Base-by-base conservation (phyloP, 2,329 filamentous ascomycete species). In the Hypoxylon sp. region DNA sequence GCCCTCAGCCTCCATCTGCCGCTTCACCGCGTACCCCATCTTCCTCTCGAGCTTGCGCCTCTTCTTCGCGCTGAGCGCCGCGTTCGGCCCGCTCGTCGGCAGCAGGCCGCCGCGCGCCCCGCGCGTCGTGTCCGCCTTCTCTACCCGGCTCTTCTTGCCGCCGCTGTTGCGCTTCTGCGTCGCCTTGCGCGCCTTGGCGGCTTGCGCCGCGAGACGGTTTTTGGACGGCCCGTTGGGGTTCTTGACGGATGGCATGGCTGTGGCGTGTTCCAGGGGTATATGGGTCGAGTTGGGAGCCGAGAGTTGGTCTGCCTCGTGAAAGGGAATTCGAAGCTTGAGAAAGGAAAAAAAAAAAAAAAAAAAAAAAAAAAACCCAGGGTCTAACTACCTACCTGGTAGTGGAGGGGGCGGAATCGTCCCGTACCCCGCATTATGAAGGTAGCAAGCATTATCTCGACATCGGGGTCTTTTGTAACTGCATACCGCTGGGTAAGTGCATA, bases 221-320 rank as follows among this genome's bases (percentile, higher is more conserved):
- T 82, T 82, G 55, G 83, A 86, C 8, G 80, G 79, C 48, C 79
- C 80, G 80, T 87, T 87, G 72, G 85, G 85, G 77, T 86, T 88
- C 68, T 84, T 83, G 70, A 85, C 81, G 49, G 84, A 87, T 15
- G 82, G 80, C 84, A 67, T 67, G 51, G 32, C 13, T 6, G 37
- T n/a, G 13, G 17, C 37, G n/a, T 6, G 32, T 7, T 41, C 11
- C 4, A 3, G 10, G 10, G 11, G 8, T 8, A n/a, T 13, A 2
- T 34, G 13, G 3, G 32, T 34, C 32, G 11, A 34, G 2, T 34
- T 34, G 32, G 6, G 32, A 11, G 32, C 13, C 15, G 32, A 4
- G 32, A 34, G 13, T 34, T 34, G 13, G 32, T 34, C 15, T 34
- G n/a, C n/a, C n/a, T n/a, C n/a, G n/a, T n/a, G n/a, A n/a, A n/a